These are phyloP conservation scores for Blastobotrys serpentis DNA, from an alignment of 1,139 yeast species.

Conservation along the genomic window DNA sequence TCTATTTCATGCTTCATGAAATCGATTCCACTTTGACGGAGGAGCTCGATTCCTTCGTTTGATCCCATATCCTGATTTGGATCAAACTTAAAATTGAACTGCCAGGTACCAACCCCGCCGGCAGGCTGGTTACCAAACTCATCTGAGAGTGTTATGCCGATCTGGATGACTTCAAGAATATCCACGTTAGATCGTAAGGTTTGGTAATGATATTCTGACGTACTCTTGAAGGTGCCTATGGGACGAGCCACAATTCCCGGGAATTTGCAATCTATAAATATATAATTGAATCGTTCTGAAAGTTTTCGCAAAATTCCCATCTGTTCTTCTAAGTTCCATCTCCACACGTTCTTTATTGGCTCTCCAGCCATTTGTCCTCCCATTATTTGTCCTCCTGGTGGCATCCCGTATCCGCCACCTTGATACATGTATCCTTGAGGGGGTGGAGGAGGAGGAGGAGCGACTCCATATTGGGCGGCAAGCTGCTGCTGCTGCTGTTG, in stretches of 20 bases:
- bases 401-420: constrained; percentile 13
- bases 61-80: constrained; percentile 71
- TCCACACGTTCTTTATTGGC: constrained; percentile 65
- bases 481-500: constrained; percentile 9
- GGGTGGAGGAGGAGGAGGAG: constrained; percentile 17
- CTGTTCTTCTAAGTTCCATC: constrained; percentile 76
- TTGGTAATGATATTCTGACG: constrained; percentile 93
- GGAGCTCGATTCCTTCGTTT: constrained; percentile 69
- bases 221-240: constrained; percentile 88
- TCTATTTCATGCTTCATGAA: constrained; percentile 69
- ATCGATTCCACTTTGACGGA: constrained; percentile 81
- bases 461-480: constrained; percentile 15
- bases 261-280: constrained; percentile 81
- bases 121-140: constrained; percentile 74
- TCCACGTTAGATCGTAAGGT: constrained; percentile 91
- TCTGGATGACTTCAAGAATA: constrained; percentile 77
- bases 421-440: constrained; percentile 13
- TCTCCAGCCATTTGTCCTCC: constrained; percentile 10
- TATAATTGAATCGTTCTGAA: constrained; percentile 64
- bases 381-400: constrained; percentile 14
- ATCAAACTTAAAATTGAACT: constrained; percentile 86
- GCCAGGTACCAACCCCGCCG: constrained; percentile 71
- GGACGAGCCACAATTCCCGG: constrained; percentile 97
- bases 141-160: constrained; percentile 83
- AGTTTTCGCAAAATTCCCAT: constrained; percentile 71